phyloP scores from a whole-genome alignment of 306 rosid genomes.

The Nissolia schottii region DNA sequence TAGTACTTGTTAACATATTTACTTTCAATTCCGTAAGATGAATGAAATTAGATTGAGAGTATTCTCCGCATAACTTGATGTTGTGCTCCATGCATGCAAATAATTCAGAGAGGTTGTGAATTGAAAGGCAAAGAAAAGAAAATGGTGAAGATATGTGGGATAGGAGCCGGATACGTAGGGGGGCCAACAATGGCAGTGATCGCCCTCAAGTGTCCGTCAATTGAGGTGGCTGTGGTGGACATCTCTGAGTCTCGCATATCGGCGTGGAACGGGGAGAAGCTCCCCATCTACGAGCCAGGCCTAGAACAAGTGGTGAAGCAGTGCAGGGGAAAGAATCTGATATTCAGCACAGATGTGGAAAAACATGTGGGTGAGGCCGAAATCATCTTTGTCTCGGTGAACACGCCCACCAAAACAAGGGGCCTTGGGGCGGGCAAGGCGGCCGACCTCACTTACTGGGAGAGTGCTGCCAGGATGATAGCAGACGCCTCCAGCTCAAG shows the following conservation, averaged over 20 bases:
- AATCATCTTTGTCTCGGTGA: constrained; percentile 71
- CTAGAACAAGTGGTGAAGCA: constrained; percentile 66
- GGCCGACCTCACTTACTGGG: constrained; percentile 85
- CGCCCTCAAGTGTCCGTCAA: constrained; percentile 68
- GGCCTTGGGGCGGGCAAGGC: constrained; percentile 89
- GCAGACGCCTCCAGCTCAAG: constrained; percentile 61
- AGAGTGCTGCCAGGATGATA: constrained; percentile 77
- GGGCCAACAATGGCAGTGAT: constrained; percentile 92
- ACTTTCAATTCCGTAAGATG: not conserved
- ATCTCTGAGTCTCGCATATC: constrained; percentile 60
- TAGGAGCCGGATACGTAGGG: constrained; percentile 86
- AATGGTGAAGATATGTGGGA: constrained; percentile 84
- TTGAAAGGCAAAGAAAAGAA: not conserved
- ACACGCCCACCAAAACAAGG: constrained; percentile 66
- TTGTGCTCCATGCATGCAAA: not conserved
- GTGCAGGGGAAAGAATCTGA: constrained; percentile 68
- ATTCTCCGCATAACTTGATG: not conserved
- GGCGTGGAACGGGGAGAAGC: constrained; percentile 78
- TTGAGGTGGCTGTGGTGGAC: constrained; percentile 77
- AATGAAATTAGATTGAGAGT: not conserved
- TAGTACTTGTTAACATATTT: not conserved
- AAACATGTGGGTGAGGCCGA: constrained; percentile 69
- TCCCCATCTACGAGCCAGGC: constrained; percentile 83
- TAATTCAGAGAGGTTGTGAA: constrained; percentile 20
- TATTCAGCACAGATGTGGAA: constrained; percentile 74